A percentile compares a stretch with the other conserved stretches of the same genome.
Evolutionary conservation across 192 early-diverging fungal species (phyloP).

Genomic region (Linnemannia exigua): DNA sequence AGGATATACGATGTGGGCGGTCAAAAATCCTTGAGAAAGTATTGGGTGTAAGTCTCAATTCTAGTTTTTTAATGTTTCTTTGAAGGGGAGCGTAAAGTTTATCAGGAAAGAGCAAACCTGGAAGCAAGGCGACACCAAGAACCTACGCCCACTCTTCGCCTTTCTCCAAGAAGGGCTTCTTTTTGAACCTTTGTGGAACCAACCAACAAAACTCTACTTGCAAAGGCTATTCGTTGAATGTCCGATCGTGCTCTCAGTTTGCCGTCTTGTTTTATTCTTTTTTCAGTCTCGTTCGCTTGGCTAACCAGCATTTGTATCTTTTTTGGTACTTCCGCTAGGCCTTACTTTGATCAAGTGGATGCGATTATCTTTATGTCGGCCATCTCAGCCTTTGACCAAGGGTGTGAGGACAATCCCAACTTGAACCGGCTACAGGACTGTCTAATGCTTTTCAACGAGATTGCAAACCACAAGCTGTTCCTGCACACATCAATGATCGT

Average conservation of each 20-base stretch:
- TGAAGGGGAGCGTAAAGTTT: neutral
- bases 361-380: slow-evolving; percentile 80
- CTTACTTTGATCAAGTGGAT: slow-evolving; percentile 80
- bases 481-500: slow-evolving; percentile 68
- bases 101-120: neutral
- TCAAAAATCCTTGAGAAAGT: slow-evolving; percentile 72
- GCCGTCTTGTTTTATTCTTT: neutral
- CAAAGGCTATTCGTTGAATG: neutral
- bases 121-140: neutral
- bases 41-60: slow-evolving; percentile 69
- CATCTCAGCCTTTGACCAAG: slow-evolving; percentile 75
- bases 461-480: slow-evolving; percentile 65
- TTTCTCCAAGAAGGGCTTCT: neutral
- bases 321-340: slow-evolving; percentile 25
- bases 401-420: slow-evolving; percentile 70
- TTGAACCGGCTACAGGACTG: slow-evolving; percentile 70
- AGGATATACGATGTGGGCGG: slow-evolving; percentile 83
- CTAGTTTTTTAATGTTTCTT: neutral
- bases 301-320: neutral
- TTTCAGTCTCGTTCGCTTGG: neutral
- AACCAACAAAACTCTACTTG: neutral
- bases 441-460: slow-evolving; percentile 58
- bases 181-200: neutral
- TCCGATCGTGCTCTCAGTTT: neutral
- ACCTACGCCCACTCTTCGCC: neutral